Conservation (phyloP, 805 yeast species). For the Candida ortonii region DNA sequence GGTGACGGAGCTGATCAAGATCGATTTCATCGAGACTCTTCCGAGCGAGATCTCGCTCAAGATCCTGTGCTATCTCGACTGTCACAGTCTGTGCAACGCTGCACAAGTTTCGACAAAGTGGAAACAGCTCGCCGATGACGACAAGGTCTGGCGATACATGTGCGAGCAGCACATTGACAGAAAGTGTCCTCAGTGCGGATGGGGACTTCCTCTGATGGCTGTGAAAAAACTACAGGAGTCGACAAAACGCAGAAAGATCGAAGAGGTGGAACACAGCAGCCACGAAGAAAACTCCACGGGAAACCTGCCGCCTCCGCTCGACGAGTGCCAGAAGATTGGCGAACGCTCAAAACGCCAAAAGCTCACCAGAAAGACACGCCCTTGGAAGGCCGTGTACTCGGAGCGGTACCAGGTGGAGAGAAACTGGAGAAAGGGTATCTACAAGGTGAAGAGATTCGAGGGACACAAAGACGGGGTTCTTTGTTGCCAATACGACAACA, state of each 20-base stretch:
- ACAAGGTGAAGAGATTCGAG: slow-evolving; percentile 56
- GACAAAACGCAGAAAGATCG: slow-evolving; percentile 24
- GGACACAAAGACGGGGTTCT: slow-evolving; percentile 92
- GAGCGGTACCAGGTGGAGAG: slow-evolving; percentile 89
- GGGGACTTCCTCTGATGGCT: slow-evolving; percentile 96
- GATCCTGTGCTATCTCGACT: slow-evolving; percentile 84
- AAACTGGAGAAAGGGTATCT: slow-evolving; percentile 89
- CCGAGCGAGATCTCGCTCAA: slow-evolving; percentile 86
- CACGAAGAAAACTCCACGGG: slow-evolving; percentile 13
- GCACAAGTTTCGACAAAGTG: slow-evolving; percentile 88
- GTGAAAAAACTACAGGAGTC: slow-evolving; percentile 55
- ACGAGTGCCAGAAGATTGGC: slow-evolving; percentile 13
- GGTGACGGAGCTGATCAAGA: slow-evolving; percentile 72
- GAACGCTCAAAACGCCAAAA: slow-evolving; percentile 12
- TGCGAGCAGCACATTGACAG: slow-evolving; percentile 98
- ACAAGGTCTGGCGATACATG: slow-evolving; percentile 96
- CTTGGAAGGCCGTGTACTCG: slow-evolving; percentile 93
- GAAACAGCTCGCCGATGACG: slow-evolving; percentile 91
- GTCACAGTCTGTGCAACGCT: slow-evolving; percentile 89
- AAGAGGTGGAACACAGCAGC: slow-evolving; percentile 18
- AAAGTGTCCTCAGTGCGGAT: slow-evolving; percentile 96
- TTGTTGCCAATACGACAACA: slow-evolving; percentile 79
- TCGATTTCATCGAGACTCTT: slow-evolving; percentile 81
- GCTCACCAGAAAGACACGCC: slow-evolving; percentile 51
- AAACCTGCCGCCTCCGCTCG: slow-evolving; percentile 27